Evolutionary conservation across 2,329 filamentous ascomycete species (phyloP), one percentile per base, ranked within the genome.

Genomic region (Aspergillus novoparasiticus): DNA sequence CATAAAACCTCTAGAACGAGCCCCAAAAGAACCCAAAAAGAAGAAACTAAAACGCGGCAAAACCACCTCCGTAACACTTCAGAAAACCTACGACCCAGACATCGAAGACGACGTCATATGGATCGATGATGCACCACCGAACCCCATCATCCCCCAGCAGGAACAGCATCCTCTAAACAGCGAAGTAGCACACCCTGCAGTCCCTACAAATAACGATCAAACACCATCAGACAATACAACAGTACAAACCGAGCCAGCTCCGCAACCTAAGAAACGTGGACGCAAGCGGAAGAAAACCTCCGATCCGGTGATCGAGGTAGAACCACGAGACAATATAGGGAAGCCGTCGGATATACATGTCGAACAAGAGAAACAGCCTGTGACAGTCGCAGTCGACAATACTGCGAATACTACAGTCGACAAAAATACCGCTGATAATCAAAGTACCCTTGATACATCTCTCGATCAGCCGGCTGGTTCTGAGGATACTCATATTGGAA

Each of bases 31-130:
- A 54, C 66, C 63, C 62, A 80, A 64, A 72, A 84, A 79, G 76
- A 80, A 74, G 66, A 81, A 80, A 57, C 58, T 75, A 23, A 84
- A 81, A 68, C 76, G 82, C 63, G 76, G 77, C 43, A 82, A 81
- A 62, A 78, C 78, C 6, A 78, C 74, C 0, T 79, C 78, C 6
- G 69, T 72, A 5, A 71, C 73, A 2, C 62, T 75, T 3, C 71
- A 72, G 21, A 77, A 75, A 48, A 65, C 70, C 4, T 65, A 68
- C 39, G 68, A 74, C 34, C 64, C 73, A 6, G 75, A 73, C 54
- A 64, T 74, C n/a, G 78, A 80, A 54, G 75, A 76, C 39, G 78
- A 81, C 58, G 77, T 81, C 26, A 76, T 80, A 39, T 81, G 79
- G 78, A 60, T 81, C 6, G 77, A 78, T 10, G 74, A 76, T 6